Percentiles rank a stretch among this genome's conserved stretches.
These are phyloP conservation scores for Excoecaria cochinchinensis DNA, from an alignment of 345 rosid genomes.

Conservation along the genomic window DNA sequence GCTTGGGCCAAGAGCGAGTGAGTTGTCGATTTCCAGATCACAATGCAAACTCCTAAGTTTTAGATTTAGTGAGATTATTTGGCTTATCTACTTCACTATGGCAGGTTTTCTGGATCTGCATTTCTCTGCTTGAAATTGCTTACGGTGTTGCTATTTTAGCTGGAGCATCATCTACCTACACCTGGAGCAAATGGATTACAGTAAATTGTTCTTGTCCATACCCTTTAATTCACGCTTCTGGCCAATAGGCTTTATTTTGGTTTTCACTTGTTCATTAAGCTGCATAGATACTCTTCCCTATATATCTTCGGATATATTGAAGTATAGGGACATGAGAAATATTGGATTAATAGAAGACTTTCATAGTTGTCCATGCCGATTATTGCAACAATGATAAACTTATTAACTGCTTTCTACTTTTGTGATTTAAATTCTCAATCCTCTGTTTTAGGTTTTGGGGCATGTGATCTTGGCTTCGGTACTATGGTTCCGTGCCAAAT, in stretches of 20 bases:
- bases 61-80: background rate
- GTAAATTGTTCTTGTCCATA: slow-evolving; percentile 38
- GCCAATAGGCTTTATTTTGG: background rate
- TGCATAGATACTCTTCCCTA: background rate
- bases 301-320: background rate
- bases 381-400: background rate
- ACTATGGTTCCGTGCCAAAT: slow-evolving; percentile 72
- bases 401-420: background rate
- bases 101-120: slow-evolving; percentile 92
- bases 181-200: slow-evolving; percentile 81
- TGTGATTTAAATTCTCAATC: background rate
- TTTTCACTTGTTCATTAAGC: background rate
- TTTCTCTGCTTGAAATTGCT: slow-evolving; percentile 79
- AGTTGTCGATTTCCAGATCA: slow-evolving; percentile 4
- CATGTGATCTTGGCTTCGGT: slow-evolving; percentile 58
- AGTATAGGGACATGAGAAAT: background rate
- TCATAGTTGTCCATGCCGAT: background rate
- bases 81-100: slow-evolving; percentile 7
- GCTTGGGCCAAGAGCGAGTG: slow-evolving; percentile 78
- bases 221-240: background rate
- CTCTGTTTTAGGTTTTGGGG: slow-evolving; percentile 56
- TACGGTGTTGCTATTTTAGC: slow-evolving; percentile 69
- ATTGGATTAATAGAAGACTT: background rate
- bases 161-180: slow-evolving; percentile 67
- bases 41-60: background rate